Percentiles rank a stretch among this genome's conserved stretches.
Evolutionary conservation across 306 rosid genomes (phyloP).

Genomic region (Rosa persica): DNA sequence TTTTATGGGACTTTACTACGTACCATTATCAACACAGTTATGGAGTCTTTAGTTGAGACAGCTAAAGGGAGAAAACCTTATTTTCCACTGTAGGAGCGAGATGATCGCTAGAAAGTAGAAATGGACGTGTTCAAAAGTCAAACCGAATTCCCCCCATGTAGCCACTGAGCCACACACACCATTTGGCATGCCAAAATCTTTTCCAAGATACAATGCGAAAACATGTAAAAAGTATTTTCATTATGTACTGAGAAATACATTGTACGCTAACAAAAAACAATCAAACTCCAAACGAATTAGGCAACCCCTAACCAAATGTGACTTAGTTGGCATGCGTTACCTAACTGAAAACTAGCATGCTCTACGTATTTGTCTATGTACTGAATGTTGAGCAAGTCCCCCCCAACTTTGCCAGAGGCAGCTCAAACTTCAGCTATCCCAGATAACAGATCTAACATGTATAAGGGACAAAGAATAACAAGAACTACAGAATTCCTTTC

Average conservation of each 20-base stretch:
- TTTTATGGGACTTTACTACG: too few species aligned
- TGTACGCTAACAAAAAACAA: not conserved
- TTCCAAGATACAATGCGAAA: not conserved
- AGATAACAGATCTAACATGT: conserved; percentile 14
- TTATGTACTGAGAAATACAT: conserved; percentile 6
- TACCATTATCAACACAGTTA: too few species aligned
- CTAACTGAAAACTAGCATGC: not conserved
- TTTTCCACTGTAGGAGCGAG: too few species aligned
- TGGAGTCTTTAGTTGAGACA: too few species aligned
- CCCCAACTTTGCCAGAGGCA: conserved; percentile 10
- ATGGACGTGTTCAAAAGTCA: too few species aligned
- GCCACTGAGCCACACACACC: too few species aligned
- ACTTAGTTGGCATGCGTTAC: not conserved
- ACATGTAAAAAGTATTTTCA: not conserved
- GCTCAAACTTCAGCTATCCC: not conserved
- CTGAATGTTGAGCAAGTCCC: not conserved
- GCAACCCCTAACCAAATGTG: not conserved
- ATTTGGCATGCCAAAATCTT: not conserved
- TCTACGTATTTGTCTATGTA: not conserved
- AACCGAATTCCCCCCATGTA: too few species aligned
- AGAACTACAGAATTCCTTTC: conserved; percentile 19
- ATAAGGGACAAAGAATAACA: conserved; percentile 20
- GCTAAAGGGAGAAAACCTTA: too few species aligned
- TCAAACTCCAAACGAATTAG: conserved; percentile 14
- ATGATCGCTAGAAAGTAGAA: too few species aligned